Percentiles rank a stretch among this genome's conserved stretches.
These are phyloP conservation scores for Murraya koenigii DNA, from an alignment of 345 rosid species.

Conservation along the genomic window DNA sequence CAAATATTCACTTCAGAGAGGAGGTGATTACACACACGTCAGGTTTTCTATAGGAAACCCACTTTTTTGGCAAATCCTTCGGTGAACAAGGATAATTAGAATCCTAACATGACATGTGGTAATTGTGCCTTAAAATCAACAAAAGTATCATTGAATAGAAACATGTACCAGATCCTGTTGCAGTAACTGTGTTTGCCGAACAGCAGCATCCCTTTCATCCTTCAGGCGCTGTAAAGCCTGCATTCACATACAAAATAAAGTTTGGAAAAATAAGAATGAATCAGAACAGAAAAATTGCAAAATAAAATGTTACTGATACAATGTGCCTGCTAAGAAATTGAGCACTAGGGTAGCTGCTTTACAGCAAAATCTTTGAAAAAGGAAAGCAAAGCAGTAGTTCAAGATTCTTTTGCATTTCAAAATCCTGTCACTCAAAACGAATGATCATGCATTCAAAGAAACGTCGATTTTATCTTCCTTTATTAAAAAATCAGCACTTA, in stretches of 20 bases:
- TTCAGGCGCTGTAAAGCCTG: conserved; percentile 68
- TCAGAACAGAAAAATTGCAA: background rate
- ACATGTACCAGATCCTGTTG: conserved; percentile 77
- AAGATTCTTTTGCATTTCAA: background rate
- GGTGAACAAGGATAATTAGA: background rate
- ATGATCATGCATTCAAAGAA: background rate
- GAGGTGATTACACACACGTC: background rate
- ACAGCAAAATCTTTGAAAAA: background rate
- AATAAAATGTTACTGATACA: background rate
- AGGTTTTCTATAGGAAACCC: background rate
- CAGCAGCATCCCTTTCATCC: conserved; percentile 81
- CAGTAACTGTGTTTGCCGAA: conserved; percentile 68
- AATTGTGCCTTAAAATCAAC: background rate
- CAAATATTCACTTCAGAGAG: background rate
- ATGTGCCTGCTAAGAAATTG: background rate
- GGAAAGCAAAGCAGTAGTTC: background rate
- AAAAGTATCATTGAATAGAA: background rate
- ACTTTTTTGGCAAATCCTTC: background rate
- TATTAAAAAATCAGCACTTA: background rate
- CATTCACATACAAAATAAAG: conserved; percentile 18
- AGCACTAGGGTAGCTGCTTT: background rate
- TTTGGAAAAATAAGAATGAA: background rate
- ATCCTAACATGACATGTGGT: background rate
- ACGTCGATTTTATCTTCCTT: background rate
- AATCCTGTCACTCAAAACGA: background rate